phyloP scores from a whole-genome alignment of 768 basidiomycete species.

The Lentinula sp. region DNA sequence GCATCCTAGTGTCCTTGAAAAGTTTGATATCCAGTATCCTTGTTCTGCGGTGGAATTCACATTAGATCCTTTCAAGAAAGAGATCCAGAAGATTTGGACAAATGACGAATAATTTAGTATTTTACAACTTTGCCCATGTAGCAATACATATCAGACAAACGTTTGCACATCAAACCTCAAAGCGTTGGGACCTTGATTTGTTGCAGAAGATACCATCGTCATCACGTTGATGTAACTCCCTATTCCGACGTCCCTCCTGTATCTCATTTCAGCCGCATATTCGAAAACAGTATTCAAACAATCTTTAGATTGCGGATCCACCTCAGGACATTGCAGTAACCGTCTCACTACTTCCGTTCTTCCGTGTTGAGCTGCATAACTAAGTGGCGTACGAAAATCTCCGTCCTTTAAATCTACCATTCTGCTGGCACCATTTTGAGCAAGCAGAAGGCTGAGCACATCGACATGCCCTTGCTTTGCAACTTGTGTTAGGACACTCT shows the following conservation, averaged over 20 bases:
- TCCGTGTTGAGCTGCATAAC: not conserved
- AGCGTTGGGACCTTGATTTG: not conserved
- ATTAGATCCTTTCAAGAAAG: slow-evolving; percentile 89
- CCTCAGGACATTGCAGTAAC: not conserved
- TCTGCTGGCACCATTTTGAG: not conserved
- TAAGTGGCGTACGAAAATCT: not conserved
- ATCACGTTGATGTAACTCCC: not conserved
- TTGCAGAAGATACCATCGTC: not conserved
- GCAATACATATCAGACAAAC: slow-evolving; percentile 9
- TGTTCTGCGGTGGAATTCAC: slow-evolving; percentile 95
- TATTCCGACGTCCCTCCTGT: not conserved
- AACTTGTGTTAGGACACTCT: not conserved
- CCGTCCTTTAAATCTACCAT: not conserved
- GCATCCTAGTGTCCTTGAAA: slow-evolving; percentile 86
- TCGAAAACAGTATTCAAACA: not conserved
- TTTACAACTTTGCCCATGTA: slow-evolving; percentile 4
- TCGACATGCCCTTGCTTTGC: not conserved
- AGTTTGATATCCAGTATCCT: slow-evolving; percentile 92
- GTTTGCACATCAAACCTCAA: not conserved
- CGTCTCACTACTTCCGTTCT: not conserved
- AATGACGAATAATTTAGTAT: slow-evolving; percentile 35
- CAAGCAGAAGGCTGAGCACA: not conserved
- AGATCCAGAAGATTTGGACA: slow-evolving; percentile 51
- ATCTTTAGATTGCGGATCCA: not conserved
- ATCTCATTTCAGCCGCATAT: not conserved